phyloP scores from a whole-genome alignment of 2,329 filamentous ascomycete genomes.

The Ophiostoma triangulosporum region DNA sequence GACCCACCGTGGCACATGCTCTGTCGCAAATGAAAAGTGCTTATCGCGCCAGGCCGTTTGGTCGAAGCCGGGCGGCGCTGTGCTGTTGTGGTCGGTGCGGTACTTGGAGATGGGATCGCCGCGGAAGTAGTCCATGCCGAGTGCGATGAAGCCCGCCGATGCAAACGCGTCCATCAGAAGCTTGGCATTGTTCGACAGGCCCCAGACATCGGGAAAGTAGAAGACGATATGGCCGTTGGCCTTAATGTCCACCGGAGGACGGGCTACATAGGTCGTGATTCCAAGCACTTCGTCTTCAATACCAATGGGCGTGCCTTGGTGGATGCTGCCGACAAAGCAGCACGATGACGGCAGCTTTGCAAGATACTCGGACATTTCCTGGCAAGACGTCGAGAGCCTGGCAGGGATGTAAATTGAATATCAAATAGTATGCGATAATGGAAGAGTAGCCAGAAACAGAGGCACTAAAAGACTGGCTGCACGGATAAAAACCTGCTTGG shows the following conservation, averaged over 20 bases:
- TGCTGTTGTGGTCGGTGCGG: slow-evolving; percentile 15
- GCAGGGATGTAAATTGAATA: too few species aligned
- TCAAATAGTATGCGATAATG: too few species aligned
- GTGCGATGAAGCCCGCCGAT: slow-evolving; percentile 9
- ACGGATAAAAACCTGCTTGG: neutral
- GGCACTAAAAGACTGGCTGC: neutral
- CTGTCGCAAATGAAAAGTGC: slow-evolving; percentile 28
- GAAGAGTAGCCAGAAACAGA: too few species aligned
- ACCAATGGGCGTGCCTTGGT: slow-evolving; percentile 17
- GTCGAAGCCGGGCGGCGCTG: slow-evolving; percentile 28
- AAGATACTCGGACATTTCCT: slow-evolving; percentile 9
- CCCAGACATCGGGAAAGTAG: slow-evolving; percentile 15
- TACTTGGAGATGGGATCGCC: slow-evolving; percentile 21
- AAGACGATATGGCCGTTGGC: slow-evolving; percentile 14
- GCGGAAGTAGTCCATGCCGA: slow-evolving; percentile 15
- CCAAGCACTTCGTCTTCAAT: slow-evolving; percentile 13
- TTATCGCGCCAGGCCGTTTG: slow-evolving; percentile 34
- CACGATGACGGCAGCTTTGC: slow-evolving; percentile 16
- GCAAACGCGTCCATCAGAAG: slow-evolving; percentile 17
- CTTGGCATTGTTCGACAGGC: slow-evolving; percentile 13
- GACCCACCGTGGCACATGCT: slow-evolving; percentile 31
- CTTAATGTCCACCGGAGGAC: slow-evolving; percentile 10
- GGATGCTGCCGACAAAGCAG: slow-evolving; percentile 17
- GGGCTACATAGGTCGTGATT: slow-evolving; percentile 17
- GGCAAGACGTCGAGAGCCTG: too few species aligned